phyloP scores from a whole-genome alignment of 768 basidiomycete species.

The Mycena chlorophos region DNA sequence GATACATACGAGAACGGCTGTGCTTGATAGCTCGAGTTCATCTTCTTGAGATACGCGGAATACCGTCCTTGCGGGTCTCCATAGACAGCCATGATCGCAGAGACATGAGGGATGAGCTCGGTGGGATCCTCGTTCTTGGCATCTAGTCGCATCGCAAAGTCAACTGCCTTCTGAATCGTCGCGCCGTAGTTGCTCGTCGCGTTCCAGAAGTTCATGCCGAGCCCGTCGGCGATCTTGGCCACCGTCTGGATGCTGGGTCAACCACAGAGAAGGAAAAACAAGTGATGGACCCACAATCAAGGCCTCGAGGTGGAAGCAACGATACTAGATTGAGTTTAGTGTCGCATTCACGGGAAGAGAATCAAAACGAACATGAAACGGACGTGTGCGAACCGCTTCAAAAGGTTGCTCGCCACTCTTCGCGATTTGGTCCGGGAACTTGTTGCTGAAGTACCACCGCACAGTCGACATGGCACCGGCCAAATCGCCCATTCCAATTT shows the following conservation, averaged over 20 bases:
- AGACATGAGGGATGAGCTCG: slow-evolving; percentile 50
- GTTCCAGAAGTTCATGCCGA: slow-evolving; percentile 51
- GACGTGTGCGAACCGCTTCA: slow-evolving; percentile 54
- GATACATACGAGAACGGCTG: no score
- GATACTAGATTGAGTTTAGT: no score
- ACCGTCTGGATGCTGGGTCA: slow-evolving; percentile 36
- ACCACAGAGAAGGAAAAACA: background rate
- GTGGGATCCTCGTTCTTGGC: slow-evolving; percentile 42
- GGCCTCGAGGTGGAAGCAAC: slow-evolving; percentile 59
- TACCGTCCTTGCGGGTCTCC: slow-evolving; percentile 57
- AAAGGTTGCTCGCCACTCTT: slow-evolving; percentile 58
- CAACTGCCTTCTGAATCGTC: slow-evolving; percentile 53
- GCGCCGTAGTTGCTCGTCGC: slow-evolving; percentile 47
- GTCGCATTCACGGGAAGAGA: no score
- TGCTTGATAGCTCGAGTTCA: slow-evolving; percentile 31
- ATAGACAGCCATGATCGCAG: slow-evolving; percentile 51
- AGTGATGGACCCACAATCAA: slow-evolving; percentile 44
- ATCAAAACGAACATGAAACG: no score
- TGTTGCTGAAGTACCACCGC: slow-evolving; percentile 40
- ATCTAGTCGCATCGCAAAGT: slow-evolving; percentile 44
- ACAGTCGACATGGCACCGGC: slow-evolving; percentile 41
- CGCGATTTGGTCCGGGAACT: slow-evolving; percentile 50
- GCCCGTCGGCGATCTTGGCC: slow-evolving; percentile 54
- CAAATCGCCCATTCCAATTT: slow-evolving; percentile 42
- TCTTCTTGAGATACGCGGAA: slow-evolving; percentile 40